These are phyloP conservation scores for Diaporthe vexans DNA, from an alignment of 2,329 filamentous ascomycete genomes.

Conservation along the genomic window DNA sequence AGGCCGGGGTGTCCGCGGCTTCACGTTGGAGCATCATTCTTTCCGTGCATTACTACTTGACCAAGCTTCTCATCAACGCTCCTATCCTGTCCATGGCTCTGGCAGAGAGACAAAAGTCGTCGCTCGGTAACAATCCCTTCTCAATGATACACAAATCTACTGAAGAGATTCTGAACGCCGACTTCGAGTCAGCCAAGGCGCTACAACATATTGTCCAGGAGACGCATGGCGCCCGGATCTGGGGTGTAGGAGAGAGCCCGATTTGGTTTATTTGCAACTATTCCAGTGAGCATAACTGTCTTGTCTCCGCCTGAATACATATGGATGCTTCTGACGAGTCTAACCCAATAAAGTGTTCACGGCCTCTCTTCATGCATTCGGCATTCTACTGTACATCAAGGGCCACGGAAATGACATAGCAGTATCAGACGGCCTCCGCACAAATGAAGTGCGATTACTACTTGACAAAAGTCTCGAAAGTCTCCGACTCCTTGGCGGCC, in stretches of 20 bases:
- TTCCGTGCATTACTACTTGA: neutral
- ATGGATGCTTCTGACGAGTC: neutral
- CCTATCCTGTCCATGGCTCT: neutral
- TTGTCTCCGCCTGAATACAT: neutral
- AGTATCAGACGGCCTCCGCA: neutral
- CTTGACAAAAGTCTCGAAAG: neutral
- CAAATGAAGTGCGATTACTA: neutral
- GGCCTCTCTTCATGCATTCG: conserved; percentile 6
- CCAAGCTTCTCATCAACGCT: neutral
- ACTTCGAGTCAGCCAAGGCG: neutral
- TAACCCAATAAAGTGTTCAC: neutral
- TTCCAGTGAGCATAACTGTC: neutral
- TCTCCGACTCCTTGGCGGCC: neutral
- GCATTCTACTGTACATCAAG: neutral
- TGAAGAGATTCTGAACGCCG: neutral
- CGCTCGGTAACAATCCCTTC: neutral
- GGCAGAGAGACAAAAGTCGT: neutral
- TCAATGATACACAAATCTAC: neutral
- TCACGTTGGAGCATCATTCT: conserved; percentile 14
- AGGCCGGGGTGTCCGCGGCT: no score
- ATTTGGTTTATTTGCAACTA: conserved; percentile 18
- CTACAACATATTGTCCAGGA: neutral
- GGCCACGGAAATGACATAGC: neutral
- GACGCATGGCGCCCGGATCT: neutral
- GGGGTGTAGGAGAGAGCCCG: neutral